A percentile compares a stretch with the other conserved stretches of the same genome.
These are phyloP conservation scores for Cladosporium sp. DNA, from an alignment of 2,329 filamentous ascomycete genomes.

Conservation along the genomic window DNA sequence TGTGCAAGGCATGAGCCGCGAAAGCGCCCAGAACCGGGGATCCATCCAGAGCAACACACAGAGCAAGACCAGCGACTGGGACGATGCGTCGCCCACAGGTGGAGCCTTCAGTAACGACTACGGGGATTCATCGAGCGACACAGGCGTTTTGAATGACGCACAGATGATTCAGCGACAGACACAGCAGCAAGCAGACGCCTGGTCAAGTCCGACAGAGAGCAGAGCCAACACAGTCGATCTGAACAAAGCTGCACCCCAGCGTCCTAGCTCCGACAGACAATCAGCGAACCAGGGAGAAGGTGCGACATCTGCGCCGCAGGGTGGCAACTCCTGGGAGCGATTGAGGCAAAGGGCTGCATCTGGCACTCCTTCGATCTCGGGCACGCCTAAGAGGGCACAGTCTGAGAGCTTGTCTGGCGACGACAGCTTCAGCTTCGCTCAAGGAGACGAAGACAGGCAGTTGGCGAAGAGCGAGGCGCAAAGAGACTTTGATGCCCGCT, in stretches of 20 bases:
- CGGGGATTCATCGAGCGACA: conserved; percentile 25
- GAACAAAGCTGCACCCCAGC: conserved; percentile 12
- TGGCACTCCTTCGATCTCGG: conserved; percentile 12
- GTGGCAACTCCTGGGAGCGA: conserved; percentile 47
- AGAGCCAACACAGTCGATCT: conserved; percentile 1
- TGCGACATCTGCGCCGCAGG: not conserved
- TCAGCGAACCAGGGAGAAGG: conserved; percentile 12
- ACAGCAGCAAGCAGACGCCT: conserved; percentile 19
- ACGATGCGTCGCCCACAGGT: conserved; percentile 45
- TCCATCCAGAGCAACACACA: not conserved
- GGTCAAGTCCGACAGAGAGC: conserved; percentile 3
- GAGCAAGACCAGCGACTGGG: conserved; percentile 23
- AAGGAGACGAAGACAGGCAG: conserved; percentile 45
- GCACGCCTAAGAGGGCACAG: conserved; percentile 21
- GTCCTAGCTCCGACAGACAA: not conserved
- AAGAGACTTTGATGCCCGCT: conserved; percentile 50
- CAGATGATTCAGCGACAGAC: conserved; percentile 28
- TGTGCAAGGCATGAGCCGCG: conserved; percentile 23
- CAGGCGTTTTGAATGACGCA: conserved; percentile 35
- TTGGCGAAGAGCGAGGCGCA: conserved; percentile 49
- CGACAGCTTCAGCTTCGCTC: conserved; percentile 49
- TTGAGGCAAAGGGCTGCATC: conserved; percentile 38
- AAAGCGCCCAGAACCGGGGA: conserved; percentile 15
- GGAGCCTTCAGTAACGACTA: conserved; percentile 36
- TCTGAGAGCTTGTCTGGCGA: conserved; percentile 32